phyloP scores from a whole-genome alignment of 129 eudicot genomes.

The Chrysanthemum makinoi region DNA sequence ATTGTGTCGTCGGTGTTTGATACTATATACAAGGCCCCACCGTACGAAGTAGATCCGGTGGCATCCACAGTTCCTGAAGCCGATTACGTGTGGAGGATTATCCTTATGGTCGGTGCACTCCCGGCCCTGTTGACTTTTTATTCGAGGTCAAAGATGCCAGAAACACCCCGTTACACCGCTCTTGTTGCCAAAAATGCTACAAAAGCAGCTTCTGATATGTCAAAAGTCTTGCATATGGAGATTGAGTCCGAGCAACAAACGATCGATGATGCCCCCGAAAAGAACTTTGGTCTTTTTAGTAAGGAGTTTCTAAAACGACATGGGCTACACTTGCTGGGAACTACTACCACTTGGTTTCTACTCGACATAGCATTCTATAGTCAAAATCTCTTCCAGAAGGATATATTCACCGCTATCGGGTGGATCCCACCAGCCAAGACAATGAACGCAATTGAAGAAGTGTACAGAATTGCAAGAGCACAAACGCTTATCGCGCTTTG shows the following conservation, averaged over 20 bases:
- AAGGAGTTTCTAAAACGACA: constrained; percentile 33
- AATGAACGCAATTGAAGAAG: constrained; percentile 45
- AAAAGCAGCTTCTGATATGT: constrained; percentile 43
- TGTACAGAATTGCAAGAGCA: constrained; percentile 39
- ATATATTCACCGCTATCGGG: constrained; percentile 41
- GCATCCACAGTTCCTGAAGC: constrained; percentile 39
- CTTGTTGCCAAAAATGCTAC: constrained; percentile 35
- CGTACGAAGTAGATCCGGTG: constrained; percentile 34
- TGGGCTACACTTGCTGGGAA: constrained; percentile 44
- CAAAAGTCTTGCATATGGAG: constrained; percentile 34
- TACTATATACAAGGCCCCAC: constrained; percentile 24
- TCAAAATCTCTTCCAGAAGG: constrained; percentile 44
- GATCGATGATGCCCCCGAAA: not conserved
- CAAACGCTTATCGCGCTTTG: constrained; percentile 47
- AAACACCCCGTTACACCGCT: constrained; percentile 43
- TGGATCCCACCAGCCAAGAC: constrained; percentile 49
- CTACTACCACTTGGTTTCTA: constrained; percentile 41
- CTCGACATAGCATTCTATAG: constrained; percentile 43
- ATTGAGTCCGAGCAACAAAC: constrained; percentile 28
- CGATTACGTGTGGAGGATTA: constrained; percentile 40
- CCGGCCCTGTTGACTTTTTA: constrained; percentile 41
- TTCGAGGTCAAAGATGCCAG: constrained; percentile 42
- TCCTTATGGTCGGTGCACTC: constrained; percentile 41
- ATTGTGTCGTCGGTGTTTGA: constrained; percentile 33
- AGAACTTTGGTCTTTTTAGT: constrained; percentile 29